Conservation (phyloP, 192 early-diverging fungal species). For the Pilaira anomala region DNA sequence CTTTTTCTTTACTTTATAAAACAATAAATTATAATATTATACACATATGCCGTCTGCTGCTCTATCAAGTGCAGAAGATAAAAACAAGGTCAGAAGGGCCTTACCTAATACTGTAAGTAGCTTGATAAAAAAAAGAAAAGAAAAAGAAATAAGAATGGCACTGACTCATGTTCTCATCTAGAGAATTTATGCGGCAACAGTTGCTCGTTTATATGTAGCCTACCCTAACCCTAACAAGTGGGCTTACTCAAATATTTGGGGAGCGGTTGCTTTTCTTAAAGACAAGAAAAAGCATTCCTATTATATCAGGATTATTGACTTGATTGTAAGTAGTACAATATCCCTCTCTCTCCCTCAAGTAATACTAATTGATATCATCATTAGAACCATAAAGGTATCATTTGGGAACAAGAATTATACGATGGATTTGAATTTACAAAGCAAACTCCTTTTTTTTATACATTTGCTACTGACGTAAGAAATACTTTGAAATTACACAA, state of each 20-base stretch:
- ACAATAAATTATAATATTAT: neutral
- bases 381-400: slow-evolving; percentile 51
- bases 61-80: slow-evolving; percentile 35
- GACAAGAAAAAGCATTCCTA: slow-evolving; percentile 64
- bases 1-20: slow-evolving; percentile 6
- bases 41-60: slow-evolving; percentile 45
- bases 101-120: slow-evolving; percentile 30
- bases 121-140: no score
- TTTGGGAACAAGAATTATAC: slow-evolving; percentile 84
- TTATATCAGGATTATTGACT: slow-evolving; percentile 64
- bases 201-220: slow-evolving; percentile 76
- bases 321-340: slow-evolving; percentile 40
- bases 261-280: slow-evolving; percentile 65
- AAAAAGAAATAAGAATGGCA: neutral
- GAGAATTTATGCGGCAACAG: slow-evolving; percentile 79
- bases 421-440: slow-evolving; percentile 64
- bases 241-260: slow-evolving; percentile 71
- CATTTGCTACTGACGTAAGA: slow-evolving; percentile 67
- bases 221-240: slow-evolving; percentile 63
- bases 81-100: slow-evolving; percentile 29
- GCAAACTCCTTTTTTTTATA: slow-evolving; percentile 65
- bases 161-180: slow-evolving; percentile 35
- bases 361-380: neutral
- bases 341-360: neutral
- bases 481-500: neutral